A percentile compares a stretch with the other conserved stretches of the same genome.
These are phyloP conservation scores for Leishmania braziliensis DNA, from an alignment of 208 protist species.

Conservation along the genomic window DNA sequence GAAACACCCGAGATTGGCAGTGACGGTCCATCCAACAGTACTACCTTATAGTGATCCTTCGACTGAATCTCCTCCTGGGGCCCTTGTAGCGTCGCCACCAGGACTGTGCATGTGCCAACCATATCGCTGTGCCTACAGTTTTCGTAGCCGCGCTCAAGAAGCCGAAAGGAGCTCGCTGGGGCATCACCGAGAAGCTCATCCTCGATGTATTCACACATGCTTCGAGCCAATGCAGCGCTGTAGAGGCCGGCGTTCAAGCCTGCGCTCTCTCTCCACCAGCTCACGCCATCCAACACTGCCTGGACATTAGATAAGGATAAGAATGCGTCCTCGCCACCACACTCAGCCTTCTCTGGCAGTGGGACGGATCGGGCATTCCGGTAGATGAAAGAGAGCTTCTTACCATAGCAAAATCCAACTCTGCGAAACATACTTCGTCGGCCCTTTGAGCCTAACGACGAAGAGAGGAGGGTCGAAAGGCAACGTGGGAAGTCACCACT, in stretches of 20 bases:
- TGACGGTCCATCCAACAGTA: constrained; percentile 25
- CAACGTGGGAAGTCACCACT: not conserved
- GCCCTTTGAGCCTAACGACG: not conserved
- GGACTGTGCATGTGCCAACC: constrained; percentile 65
- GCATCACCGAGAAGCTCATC: constrained; percentile 64
- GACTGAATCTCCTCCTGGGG: constrained; percentile 38
- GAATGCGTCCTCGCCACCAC: constrained; percentile 77
- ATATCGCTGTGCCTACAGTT: constrained; percentile 50
- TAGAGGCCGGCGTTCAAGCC: constrained; percentile 67
- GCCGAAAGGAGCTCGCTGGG: constrained; percentile 50
- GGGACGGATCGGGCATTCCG: constrained; percentile 40
- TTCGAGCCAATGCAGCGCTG: constrained; percentile 61
- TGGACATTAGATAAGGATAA: constrained; percentile 54
- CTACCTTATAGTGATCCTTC: constrained; percentile 40
- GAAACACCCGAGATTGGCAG: not conserved
- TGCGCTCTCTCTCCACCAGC: constrained; percentile 72
- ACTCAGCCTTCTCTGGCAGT: constrained; percentile 42
- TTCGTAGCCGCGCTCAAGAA: constrained; percentile 65
- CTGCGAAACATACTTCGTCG: constrained; percentile 15
- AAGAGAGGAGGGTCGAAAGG: not conserved
- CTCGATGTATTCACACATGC: constrained; percentile 67
- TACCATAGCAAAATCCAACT: constrained; percentile 11
- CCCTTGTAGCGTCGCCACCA: constrained; percentile 68
- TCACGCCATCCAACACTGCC: constrained; percentile 71
- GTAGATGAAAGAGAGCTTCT: constrained; percentile 50